Base-by-base conservation (phyloP, 345 rosid genomes). In the Zanthoxylum bungeanum region DNA sequence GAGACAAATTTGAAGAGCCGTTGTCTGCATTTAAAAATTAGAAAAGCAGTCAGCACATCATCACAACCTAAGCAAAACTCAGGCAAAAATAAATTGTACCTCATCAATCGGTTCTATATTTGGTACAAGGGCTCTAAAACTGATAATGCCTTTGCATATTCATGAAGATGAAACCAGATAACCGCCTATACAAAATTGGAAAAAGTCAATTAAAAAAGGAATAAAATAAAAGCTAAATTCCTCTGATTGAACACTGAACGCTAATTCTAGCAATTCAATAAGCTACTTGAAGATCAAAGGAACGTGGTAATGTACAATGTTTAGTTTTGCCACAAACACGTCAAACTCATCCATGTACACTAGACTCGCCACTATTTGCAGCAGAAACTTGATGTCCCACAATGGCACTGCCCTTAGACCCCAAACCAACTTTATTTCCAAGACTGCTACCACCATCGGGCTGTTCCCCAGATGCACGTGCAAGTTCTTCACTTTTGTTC, bases 81-180 rank as follows among this genome's bases (percentile, higher is more conserved):
- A 7, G 28, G 8, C 46, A 31, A 75, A 51, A 71, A 58, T 55
- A 37, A 77, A 9, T 50, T 19, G 46, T 85, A 96, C 99, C 98
- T 96, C 97, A 21, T 96, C 96, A 40, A 96, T 84, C 8, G 93
- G 92, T 73, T 78, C 83, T 21, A 96, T 93, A 68, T 91, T 96
- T 75, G 85, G 78, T 82, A 91, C 68, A 96, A 59, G 28, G 96
- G 97, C 76, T 87, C 88, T 66, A 96, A 76, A 80, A 89, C 77
- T 28, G 96, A 88, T 69, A 89, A 79, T 17, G 96, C 89, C 84
- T 93, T 92, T 31, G 82, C 64, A 80, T 87, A 89, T 76, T 96
- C 95, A 71, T 87, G 89, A 71, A 91, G 96, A 77, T 96, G 97
- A 77, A 88, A 93, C 96, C 96, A 96, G 57, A 85, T 81, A 78